Percentiles rank a stretch among this genome's conserved stretches.
phyloP scores from a whole-genome alignment of 2,329 filamentous ascomycete genomes.

The Neonectria punicea region DNA sequence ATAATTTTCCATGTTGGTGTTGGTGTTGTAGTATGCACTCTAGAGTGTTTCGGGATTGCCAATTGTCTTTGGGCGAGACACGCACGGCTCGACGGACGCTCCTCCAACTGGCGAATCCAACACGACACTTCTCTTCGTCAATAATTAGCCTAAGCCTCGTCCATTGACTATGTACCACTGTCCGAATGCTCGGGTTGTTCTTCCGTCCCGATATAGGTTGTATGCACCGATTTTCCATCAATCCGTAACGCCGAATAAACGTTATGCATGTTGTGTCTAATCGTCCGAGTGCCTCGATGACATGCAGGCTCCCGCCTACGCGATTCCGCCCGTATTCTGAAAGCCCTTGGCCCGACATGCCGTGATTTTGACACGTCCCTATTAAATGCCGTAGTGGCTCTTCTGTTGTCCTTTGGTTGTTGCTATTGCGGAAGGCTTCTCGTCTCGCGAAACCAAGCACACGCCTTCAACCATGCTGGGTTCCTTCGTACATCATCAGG shows the following conservation, averaged over 20 bases:
- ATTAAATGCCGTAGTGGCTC: slow-evolving; percentile 39
- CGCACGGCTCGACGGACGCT: neutral
- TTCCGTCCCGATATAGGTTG: neutral
- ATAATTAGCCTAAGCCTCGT: neutral
- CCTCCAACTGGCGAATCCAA: neutral
- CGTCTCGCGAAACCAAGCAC: slow-evolving; percentile 50
- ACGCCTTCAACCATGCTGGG: slow-evolving; percentile 57
- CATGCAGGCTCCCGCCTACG: neutral
- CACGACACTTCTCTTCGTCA: neutral
- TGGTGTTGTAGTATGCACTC: neutral
- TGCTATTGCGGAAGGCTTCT: slow-evolving; percentile 27
- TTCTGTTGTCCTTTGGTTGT: slow-evolving; percentile 30
- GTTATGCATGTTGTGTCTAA: neutral
- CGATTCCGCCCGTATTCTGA: neutral
- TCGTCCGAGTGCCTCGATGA: neutral
- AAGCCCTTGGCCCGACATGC: neutral
- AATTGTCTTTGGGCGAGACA: neutral
- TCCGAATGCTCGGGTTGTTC: neutral
- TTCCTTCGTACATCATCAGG: slow-evolving; percentile 58
- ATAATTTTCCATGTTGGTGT: neutral
- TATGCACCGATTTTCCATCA: neutral
- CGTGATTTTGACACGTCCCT: slow-evolving; percentile 14
- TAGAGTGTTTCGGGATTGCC: neutral
- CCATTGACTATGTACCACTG: neutral
- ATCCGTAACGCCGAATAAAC: neutral